Evolutionary conservation across 2,329 filamentous ascomycete species (phyloP).

Genomic region (Coleophoma eucalyptorum): DNA sequence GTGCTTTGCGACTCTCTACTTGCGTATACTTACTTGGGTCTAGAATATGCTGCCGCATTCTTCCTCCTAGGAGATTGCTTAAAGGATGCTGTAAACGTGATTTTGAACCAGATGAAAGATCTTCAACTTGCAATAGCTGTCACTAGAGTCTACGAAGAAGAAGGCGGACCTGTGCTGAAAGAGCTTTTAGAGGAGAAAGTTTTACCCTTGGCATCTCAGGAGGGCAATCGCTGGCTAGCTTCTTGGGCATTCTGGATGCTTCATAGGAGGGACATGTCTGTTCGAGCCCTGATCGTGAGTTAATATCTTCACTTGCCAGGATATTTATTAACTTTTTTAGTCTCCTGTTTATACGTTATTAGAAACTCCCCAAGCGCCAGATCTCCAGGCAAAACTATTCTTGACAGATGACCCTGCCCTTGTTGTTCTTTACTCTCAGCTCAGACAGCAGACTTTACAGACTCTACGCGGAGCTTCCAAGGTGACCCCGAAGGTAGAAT

Average conservation of each 20-base stretch:
- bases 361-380: constrained; percentile 63
- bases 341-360: constrained; percentile 75
- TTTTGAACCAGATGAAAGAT: constrained; percentile 83
- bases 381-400: constrained; percentile 73
- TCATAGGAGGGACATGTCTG: constrained; percentile 75
- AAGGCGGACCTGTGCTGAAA: constrained; percentile 69
- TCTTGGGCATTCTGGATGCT: constrained; percentile 97
- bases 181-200: constrained; percentile 77
- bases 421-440: constrained; percentile 80
- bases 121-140: constrained; percentile 87
- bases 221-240: constrained; percentile 89
- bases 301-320: neutral
- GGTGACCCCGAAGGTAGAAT: constrained; percentile 74
- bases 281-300: constrained; percentile 75
- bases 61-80: constrained; percentile 87
- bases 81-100: constrained; percentile 80
- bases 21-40: constrained; percentile 5
- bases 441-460: constrained; percentile 77
- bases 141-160: constrained; percentile 82
- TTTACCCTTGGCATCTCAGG: constrained; percentile 69
- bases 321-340: constrained; percentile 35
- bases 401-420: constrained; percentile 88
- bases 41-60: constrained; percentile 92
- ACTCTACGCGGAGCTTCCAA: constrained; percentile 83
- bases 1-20: constrained; percentile 16